Base-by-base conservation (phyloP, 805 yeast species). In the Kazachstania taianensis region DNA sequence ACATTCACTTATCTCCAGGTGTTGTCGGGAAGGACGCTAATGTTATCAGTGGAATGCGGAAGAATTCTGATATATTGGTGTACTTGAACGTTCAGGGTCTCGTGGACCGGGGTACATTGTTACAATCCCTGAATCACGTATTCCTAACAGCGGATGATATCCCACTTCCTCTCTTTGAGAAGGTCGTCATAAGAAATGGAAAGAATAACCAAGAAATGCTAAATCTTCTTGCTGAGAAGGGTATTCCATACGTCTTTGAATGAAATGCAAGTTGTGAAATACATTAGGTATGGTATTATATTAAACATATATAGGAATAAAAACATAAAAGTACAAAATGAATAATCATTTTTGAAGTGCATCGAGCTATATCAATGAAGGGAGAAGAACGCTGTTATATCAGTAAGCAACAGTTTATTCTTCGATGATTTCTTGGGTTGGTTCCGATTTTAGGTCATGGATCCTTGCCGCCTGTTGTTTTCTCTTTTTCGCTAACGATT, bases 1-100 rank as follows among this genome's bases (percentile, higher is more conserved):
- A 92, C 55, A 74, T 92, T 13, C 98, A 92, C 59, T 67, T 89
- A 53, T 83, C 97, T 0, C 61, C 73, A 1, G 78, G 78, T 9
- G 45, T 72, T 7, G 69, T 73, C 1, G 61, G 65, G 2, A 37
- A 45, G 1, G 61, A 59, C 20, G 63, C 64, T 4, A 53, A 59
- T 12, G 78, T 78, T 10, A 65, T 79, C 10, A 75, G 87, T 41
- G 97, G 97, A 0, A 73, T 85, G 64, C 65, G 96, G 34, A 46
- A 56, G n/a, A 62, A 65, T 28, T 52, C 64, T 19, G 63, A 68
- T 19, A 73, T 81, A 1, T 57, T 75, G 37, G 77, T 92, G 3
- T 81, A 70, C 48, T 24, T 89, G 3, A 75, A 86, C 48, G 60
- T 70, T 2, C 62, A 53, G 3, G 1, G 48, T 52, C 20, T 65